A percentile compares a stretch with the other conserved stretches of the same genome.
Conservation (phyloP, 1,284 basidiomycete species). For the Ustilago sp. region DNA sequence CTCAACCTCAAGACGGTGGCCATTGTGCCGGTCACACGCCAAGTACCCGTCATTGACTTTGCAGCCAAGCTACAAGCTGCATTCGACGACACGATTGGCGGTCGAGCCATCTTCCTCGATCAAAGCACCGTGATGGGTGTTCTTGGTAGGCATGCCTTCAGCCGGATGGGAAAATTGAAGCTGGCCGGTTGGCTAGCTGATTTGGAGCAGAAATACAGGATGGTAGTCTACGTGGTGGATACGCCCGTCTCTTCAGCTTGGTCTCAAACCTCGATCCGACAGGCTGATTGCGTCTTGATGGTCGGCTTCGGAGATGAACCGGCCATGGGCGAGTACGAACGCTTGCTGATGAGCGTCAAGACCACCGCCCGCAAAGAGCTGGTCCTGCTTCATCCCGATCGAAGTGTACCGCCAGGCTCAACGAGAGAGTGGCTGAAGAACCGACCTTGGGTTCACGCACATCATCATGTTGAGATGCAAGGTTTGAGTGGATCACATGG, state of each 20-base stretch:
- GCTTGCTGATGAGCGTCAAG: constrained; percentile 86
- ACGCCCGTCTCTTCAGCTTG: constrained; percentile 67
- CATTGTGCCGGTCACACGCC: constrained; percentile 75
- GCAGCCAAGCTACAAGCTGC: constrained; percentile 62
- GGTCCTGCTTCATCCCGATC: constrained; percentile 90
- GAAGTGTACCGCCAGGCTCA: constrained; percentile 87
- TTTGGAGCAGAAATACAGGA: constrained; percentile 65
- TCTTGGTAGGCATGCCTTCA: constrained; percentile 66
- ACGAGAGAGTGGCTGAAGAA: constrained; percentile 97
- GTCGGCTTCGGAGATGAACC: constrained; percentile 88
- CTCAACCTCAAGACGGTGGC: constrained; percentile 94
- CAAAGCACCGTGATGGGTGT: constrained; percentile 68
- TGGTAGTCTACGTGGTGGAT: constrained; percentile 68
- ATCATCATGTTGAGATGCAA: constrained; percentile 87
- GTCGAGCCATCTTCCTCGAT: constrained; percentile 62
- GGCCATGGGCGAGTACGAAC: constrained; percentile 87
- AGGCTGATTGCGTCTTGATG: constrained; percentile 96
- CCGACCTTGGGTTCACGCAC: constrained; percentile 93
- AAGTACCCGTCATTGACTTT: constrained; percentile 67
- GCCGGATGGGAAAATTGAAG: constrained; percentile 69
- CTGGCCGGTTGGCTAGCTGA: constrained; percentile 68
- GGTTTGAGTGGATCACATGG: constrained; percentile 71
- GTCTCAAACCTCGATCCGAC: constrained; percentile 67
- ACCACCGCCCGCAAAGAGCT: constrained; percentile 97
- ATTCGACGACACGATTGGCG: constrained; percentile 64